Percentiles rank a stretch among this genome's conserved stretches.
Conservation (phyloP, 495 filamentous ascomycete species). For the Staphylotrichum tortipilum region DNA sequence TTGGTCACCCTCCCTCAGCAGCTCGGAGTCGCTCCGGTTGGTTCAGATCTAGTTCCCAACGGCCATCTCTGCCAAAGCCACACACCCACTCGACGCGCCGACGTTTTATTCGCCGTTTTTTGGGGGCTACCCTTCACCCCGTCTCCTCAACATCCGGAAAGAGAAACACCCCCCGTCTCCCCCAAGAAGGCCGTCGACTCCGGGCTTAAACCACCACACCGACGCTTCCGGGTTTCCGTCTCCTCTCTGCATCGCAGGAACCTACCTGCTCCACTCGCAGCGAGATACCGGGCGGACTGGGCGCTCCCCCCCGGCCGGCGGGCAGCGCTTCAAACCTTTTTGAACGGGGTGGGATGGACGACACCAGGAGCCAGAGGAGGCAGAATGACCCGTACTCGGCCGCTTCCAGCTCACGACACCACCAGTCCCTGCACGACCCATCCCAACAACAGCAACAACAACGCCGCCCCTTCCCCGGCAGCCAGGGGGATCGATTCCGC, state of each 20-base stretch:
- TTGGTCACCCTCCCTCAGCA: neutral
- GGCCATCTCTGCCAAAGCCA: no score
- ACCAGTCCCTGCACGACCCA: conserved; percentile 32
- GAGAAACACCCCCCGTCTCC: no score
- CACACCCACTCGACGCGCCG: conserved; percentile 5
- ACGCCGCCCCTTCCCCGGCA: conserved; percentile 33
- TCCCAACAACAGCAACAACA: conserved; percentile 34
- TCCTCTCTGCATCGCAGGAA: conserved; percentile 48
- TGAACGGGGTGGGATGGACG: conserved; percentile 53
- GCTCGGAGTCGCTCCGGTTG: neutral
- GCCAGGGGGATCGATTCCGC: conserved; percentile 41
- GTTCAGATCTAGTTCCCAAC: neutral
- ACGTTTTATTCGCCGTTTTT: conserved; percentile 5
- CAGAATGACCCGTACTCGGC: conserved; percentile 54
- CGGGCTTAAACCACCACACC: no score
- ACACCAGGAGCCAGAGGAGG: conserved; percentile 56
- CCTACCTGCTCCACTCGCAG: conserved; percentile 49
- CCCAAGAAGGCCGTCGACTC: no score
- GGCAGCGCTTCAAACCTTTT: conserved; percentile 27
- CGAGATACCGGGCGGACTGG: conserved; percentile 43
- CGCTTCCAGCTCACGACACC: conserved; percentile 38
- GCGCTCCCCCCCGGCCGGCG: conserved; percentile 37
- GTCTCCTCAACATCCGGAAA: no score
- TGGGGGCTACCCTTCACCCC: no score
- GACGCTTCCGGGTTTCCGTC: conserved; percentile 23